Evolutionary conservation across 805 yeast genomes (phyloP).

Genomic region (Pichia eremophila): DNA sequence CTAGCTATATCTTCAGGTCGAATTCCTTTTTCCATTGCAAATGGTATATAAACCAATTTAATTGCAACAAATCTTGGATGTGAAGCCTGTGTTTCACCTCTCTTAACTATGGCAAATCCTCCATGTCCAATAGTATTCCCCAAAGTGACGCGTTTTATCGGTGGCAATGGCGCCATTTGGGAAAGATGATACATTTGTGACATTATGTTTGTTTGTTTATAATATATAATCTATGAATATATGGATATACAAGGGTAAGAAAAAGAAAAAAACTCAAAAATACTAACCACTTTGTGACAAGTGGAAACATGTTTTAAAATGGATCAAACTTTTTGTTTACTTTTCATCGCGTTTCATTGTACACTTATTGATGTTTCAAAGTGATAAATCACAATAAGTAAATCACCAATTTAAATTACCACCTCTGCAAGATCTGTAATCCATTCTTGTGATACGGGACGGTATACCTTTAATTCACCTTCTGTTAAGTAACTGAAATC

Average conservation of each 20-base stretch:
- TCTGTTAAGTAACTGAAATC: slow-evolving; percentile 28
- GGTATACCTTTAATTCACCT: slow-evolving; percentile 38
- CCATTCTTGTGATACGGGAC: slow-evolving; percentile 42
- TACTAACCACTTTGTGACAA: too few species aligned
- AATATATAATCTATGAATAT: too few species aligned
- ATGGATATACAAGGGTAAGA: too few species aligned
- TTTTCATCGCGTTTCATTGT: slow-evolving; percentile 1
- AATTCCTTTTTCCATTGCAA: slow-evolving; percentile 26
- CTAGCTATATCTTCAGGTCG: slow-evolving; percentile 30
- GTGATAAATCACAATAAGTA: background rate
- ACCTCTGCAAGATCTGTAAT: slow-evolving; percentile 18
- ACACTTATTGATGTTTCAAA: background rate
- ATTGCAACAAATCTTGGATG: slow-evolving; percentile 36
- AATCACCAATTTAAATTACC: background rate
- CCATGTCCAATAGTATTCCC: slow-evolving; percentile 59
- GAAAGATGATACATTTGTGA: slow-evolving; percentile 31
- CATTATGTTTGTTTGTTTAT: background rate
- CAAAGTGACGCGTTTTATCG: slow-evolving; percentile 34
- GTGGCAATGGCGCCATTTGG: slow-evolving; percentile 40
- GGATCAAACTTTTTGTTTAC: background rate
- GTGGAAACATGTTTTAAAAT: too few species aligned
- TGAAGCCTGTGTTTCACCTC: slow-evolving; percentile 27
- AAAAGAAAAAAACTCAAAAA: too few species aligned
- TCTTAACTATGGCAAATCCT: slow-evolving; percentile 54
- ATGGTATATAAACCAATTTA: slow-evolving; percentile 40